A percentile compares a stretch with the other conserved stretches of the same genome.
Conservation (phyloP, 306 rosid species). For the Trifolium dubium region DNA sequence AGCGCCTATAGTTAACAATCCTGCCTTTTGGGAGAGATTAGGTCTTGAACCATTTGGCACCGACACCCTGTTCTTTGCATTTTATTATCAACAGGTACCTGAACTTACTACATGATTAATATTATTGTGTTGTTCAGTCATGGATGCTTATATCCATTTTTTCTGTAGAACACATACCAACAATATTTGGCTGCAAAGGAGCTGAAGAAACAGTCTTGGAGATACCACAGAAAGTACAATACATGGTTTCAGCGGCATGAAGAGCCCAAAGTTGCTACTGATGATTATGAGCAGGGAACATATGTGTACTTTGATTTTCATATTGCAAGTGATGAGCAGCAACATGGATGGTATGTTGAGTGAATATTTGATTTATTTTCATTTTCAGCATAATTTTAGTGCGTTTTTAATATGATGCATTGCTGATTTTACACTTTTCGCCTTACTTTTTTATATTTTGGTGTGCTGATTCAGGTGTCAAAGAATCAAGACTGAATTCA, state of each 20-base stretch:
- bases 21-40: constrained; percentile 93
- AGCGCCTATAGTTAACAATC: constrained; percentile 90
- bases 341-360: constrained; percentile 87
- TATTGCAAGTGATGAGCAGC: constrained; percentile 80
- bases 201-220: constrained; percentile 98
- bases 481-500: constrained; percentile 91
- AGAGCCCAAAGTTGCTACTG: constrained; percentile 98
- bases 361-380: constrained; percentile 8
- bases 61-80: constrained; percentile 89
- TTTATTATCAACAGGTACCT: constrained; percentile 92
- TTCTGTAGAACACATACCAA: constrained; percentile 84
- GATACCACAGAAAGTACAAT: constrained; percentile 93
- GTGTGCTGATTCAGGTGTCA: constrained; percentile 78
- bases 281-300: constrained; percentile 96
- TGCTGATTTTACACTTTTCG: constrained; percentile 26
- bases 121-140: constrained; percentile 10
- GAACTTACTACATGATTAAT: constrained; percentile 16
- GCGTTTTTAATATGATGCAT: not conserved
- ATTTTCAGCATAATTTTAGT: constrained; percentile 22
- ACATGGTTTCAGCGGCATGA: constrained; percentile 99
- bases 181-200: constrained; percentile 98
- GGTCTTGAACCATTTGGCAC: constrained; percentile 71
- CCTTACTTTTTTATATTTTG: constrained; percentile 31
- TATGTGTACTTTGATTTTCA: constrained; percentile 96
- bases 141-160: constrained; percentile 36